phyloP scores from a whole-genome alignment of 2,329 filamentous ascomycete species.

The Arthrobotrys sphaeroides region DNA sequence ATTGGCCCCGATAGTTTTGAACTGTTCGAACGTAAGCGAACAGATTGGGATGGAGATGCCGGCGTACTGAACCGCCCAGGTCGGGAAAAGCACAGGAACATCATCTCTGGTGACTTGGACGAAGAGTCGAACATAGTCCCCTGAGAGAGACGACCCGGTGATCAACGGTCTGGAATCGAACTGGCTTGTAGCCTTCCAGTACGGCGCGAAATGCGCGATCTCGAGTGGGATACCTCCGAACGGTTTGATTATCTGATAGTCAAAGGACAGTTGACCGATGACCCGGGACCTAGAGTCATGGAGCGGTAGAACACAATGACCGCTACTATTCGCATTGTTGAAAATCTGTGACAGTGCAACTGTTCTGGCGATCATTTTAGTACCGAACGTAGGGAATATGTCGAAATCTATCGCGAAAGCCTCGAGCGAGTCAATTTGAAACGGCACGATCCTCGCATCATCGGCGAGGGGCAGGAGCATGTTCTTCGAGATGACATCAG shows the following conservation, averaged over 20 bases:
- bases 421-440: conserved; percentile 93
- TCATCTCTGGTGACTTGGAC: conserved; percentile 91
- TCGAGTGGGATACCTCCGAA: conserved; percentile 92
- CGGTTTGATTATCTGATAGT: conserved; percentile 94
- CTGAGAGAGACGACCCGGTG: conserved; percentile 91
- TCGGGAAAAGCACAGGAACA: conserved; percentile 85
- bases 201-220: conserved; percentile 97
- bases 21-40: conserved; percentile 78
- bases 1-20: conserved; percentile 62
- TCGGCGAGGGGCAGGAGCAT: conserved; percentile 95
- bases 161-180: conserved; percentile 87
- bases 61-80: conserved; percentile 79
- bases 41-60: conserved; percentile 84
- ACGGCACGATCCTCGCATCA: conserved; percentile 90
- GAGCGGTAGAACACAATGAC: conserved; percentile 83
- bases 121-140: conserved; percentile 91
- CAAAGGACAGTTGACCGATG: conserved; percentile 93
- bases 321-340: conserved; percentile 77
- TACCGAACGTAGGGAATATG: conserved; percentile 95
- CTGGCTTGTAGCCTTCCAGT: conserved; percentile 98
- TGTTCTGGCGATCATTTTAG: conserved; percentile 95
- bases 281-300: conserved; percentile 91
- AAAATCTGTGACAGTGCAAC: conserved; percentile 91
- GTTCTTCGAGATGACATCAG: conserved; percentile 95
- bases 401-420: conserved; percentile 96